Conservation (phyloP, 2,329 filamentous ascomycete genomes). For the Fusarium oligoseptatum region DNA sequence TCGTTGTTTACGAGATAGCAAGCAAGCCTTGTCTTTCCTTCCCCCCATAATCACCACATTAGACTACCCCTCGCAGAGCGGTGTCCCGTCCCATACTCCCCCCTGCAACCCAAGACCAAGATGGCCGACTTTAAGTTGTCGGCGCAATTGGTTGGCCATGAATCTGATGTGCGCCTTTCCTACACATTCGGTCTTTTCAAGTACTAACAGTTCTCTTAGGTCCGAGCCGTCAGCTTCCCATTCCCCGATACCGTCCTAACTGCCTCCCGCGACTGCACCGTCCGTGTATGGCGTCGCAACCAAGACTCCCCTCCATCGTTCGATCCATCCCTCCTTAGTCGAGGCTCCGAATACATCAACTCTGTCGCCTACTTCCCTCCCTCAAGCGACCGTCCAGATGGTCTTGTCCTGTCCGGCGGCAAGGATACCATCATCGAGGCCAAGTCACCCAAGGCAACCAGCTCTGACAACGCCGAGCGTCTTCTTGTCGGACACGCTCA, state of each 20-base stretch:
- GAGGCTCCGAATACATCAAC: slow-evolving; percentile 90
- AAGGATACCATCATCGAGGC: slow-evolving; percentile 95
- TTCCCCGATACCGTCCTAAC: slow-evolving; percentile 80
- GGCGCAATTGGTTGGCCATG: slow-evolving; percentile 88
- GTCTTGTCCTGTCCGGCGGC: slow-evolving; percentile 87
- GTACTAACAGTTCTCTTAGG: slow-evolving; percentile 65
- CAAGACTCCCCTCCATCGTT: slow-evolving; percentile 76
- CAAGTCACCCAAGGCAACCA: slow-evolving; percentile 74
- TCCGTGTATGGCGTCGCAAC: slow-evolving; percentile 84
- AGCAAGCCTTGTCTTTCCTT: slow-evolving; percentile 22
- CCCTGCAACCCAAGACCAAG: slow-evolving; percentile 50
- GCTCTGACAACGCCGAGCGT: slow-evolving; percentile 84
- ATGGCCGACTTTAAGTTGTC: slow-evolving; percentile 90
- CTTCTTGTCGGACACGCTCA: slow-evolving; percentile 87
- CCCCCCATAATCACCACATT: slow-evolving; percentile 12
- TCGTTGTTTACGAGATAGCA: slow-evolving; percentile 25
- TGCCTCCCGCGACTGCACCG: slow-evolving; percentile 91
- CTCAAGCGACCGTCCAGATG: slow-evolving; percentile 76
- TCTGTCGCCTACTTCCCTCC: slow-evolving; percentile 82
- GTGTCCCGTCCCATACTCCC: slow-evolving; percentile 21
- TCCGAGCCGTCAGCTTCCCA: slow-evolving; percentile 87
- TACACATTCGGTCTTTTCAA: background rate
- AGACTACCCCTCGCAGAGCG: slow-evolving; percentile 10
- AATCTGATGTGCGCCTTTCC: slow-evolving; percentile 82
- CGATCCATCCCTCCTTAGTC: slow-evolving; percentile 82